A percentile compares a stretch with the other conserved stretches of the same genome.
These are phyloP conservation scores for Polyplosphaeria fusca DNA, from an alignment of 495 filamentous ascomycete species.

Conservation along the genomic window DNA sequence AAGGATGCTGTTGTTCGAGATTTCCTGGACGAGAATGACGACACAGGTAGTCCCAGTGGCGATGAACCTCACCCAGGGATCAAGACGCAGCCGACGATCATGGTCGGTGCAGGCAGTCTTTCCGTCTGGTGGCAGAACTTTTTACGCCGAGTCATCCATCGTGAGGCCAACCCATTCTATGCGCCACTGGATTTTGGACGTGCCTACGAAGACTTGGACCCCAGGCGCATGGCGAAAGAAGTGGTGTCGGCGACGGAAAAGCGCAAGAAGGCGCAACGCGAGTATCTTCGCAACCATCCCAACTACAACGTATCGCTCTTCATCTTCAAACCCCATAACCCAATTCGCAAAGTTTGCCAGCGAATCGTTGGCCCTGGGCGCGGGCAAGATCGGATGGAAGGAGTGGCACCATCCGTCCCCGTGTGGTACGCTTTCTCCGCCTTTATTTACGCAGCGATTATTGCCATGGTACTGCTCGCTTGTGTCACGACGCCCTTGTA, in stretches of 20 bases:
- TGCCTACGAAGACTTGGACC: conserved; percentile 73
- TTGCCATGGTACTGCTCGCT: conserved; percentile 93
- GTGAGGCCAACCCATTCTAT: conserved; percentile 94
- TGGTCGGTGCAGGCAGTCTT: conserved; percentile 42
- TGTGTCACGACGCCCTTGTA: conserved; percentile 93
- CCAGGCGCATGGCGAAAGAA: conserved; percentile 81
- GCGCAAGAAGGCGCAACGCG: conserved; percentile 81
- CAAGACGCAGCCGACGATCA: conserved; percentile 35
- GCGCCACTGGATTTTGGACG: conserved; percentile 71
- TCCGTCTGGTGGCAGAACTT: conserved; percentile 58
- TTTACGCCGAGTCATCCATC: conserved; percentile 51
- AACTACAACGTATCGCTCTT: conserved; percentile 91
- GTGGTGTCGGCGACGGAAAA: conserved; percentile 78
- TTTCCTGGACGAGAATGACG: conserved; percentile 75
- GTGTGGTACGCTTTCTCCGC: conserved; percentile 92
- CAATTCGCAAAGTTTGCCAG: conserved; percentile 79
- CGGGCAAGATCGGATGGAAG: conserved; percentile 78
- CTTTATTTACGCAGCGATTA: conserved; percentile 89
- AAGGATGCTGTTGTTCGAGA: conserved; percentile 93
- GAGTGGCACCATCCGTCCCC: conserved; percentile 77
- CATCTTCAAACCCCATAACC: conserved; percentile 74
- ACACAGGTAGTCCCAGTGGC: conserved; percentile 6
- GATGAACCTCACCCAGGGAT: conserved; percentile 28
- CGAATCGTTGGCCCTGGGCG: conserved; percentile 88
- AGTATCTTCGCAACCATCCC: conserved; percentile 82